Percentiles rank a stretch among this genome's conserved stretches.
phyloP scores from a whole-genome alignment of 805 yeast genomes.

The Candida ortonii region DNA sequence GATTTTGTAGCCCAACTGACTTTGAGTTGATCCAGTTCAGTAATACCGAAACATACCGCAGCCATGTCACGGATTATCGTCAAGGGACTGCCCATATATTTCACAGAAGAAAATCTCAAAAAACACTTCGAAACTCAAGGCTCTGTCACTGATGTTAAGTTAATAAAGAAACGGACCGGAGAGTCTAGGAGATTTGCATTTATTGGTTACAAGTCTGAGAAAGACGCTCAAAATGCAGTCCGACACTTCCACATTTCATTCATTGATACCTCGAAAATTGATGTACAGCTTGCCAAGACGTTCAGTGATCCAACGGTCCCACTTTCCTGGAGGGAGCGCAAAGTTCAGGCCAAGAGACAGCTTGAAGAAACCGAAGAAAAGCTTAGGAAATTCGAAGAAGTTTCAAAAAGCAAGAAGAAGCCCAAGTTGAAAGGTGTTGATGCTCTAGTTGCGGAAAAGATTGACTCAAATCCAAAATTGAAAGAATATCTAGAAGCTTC shows the following conservation, averaged over 20 bases:
- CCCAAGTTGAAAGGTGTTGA: conserved; percentile 31
- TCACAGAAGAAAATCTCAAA: conserved; percentile 68
- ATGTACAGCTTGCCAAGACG: conserved; percentile 79
- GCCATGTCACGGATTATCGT: conserved; percentile 83
- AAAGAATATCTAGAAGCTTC: conserved; percentile 80
- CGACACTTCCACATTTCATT: conserved; percentile 72
- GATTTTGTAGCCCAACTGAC: too few species aligned
- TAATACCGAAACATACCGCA: conserved; percentile 1
- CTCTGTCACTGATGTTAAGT: conserved; percentile 79
- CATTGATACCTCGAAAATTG: conserved; percentile 77
- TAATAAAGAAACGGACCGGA: conserved; percentile 78
- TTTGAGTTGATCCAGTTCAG: too few species aligned
- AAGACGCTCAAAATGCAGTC: conserved; percentile 78
- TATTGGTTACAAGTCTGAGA: conserved; percentile 72
- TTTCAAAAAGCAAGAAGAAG: conserved; percentile 40
- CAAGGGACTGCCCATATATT: conserved; percentile 79
- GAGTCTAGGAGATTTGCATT: conserved; percentile 92
- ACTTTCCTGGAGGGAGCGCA: conserved; percentile 55
- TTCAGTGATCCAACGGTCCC: conserved; percentile 84
- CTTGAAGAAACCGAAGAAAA: conserved; percentile 49
- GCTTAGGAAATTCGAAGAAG: conserved; percentile 47
- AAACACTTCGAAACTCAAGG: conserved; percentile 60
- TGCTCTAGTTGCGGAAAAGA: conserved; percentile 52
- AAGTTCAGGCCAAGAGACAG: conserved; percentile 48
- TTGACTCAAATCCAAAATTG: conserved; percentile 62